Evolutionary conservation across 768 basidiomycete species (phyloP), one percentile per base, ranked within the genome.

Genomic region (Amanita muscaria): DNA sequence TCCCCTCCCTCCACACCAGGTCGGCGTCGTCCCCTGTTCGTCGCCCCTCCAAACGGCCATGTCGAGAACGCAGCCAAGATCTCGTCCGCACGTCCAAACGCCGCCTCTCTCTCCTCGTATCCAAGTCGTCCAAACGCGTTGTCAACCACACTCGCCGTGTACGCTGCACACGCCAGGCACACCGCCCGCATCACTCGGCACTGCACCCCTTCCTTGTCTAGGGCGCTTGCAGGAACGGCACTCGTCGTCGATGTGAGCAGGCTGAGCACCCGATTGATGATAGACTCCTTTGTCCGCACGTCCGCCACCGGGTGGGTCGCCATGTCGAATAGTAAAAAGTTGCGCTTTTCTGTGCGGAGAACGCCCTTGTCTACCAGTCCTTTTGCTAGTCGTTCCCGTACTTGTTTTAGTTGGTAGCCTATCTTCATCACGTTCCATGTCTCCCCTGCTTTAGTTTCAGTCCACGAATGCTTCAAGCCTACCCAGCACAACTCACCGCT

Each of bases 371-470:
- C 94, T 41, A 97, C 94, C 31, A 99, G 79, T 2, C 94, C 80
- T 61, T 99, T 99, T 11, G 93, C 92, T 31, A 99, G 82, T 14
- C 94, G 87, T 66, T 99, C 94, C 36, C 94, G 84, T 31, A 98
- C 94, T 66, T 97, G 94, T 64, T 97, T 97, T 37, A 99, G 81
- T 64, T 99, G 94, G 65, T 90, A 99, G 18, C 93, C 93, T 44
- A 99, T 98, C 67, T 98, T 98, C 84, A 97, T 91, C 6, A 99
- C 92, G 64, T 98, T 99, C 94, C 94, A 99, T 38, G 94, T 98
- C 68, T 99, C 94, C 44, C 94, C 93, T 97, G 58, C 5, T n/a
- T n/a, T n/a, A n/a, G n/a, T n/a, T n/a, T n/a, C n/a, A n/a, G 24
- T 48, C 41, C 38, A 39, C 12, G 19, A 35, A 40, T 31, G 19